Percentiles rank a stretch among this genome's conserved stretches.
Conservation (phyloP, 2,329 filamentous ascomycete species). For the Penicillium sp. region DNA sequence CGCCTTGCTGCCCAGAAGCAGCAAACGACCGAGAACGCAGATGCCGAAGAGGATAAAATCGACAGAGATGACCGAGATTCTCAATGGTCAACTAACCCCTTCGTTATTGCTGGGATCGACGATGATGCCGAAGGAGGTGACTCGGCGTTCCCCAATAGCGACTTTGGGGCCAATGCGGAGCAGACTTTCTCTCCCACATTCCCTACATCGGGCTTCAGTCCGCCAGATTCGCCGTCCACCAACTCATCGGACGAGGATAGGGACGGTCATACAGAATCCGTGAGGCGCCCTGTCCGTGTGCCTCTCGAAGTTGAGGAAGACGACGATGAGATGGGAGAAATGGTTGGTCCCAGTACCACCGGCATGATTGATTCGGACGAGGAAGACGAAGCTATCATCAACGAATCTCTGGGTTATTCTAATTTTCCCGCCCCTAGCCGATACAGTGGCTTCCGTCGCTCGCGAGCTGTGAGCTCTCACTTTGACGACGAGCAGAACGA, state of each 20-base stretch:
- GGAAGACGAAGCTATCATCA: constrained; percentile 53
- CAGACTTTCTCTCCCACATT: constrained; percentile 35
- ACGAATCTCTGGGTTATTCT: constrained; percentile 68
- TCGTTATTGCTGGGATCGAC: constrained; percentile 39
- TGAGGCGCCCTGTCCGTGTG: constrained; percentile 46
- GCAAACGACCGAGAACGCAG: constrained; percentile 49
- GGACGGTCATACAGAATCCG: constrained; percentile 37
- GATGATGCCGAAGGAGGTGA: constrained; percentile 31
- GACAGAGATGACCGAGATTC: constrained; percentile 28
- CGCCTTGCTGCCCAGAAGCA: constrained; percentile 74
- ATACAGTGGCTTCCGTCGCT: constrained; percentile 44
- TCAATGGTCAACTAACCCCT: constrained; percentile 38
- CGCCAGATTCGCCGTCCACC: constrained; percentile 40
- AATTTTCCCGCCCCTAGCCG: constrained; percentile 54
- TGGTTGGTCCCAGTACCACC: constrained; percentile 45
- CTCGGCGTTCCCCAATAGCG: constrained; percentile 32
- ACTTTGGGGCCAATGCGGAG: constrained; percentile 30
- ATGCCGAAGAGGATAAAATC: constrained; percentile 29
- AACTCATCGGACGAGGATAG: constrained; percentile 44
- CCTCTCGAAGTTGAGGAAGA: constrained; percentile 60
- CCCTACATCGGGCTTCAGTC: constrained; percentile 40
- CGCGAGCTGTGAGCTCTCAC: constrained; percentile 31
- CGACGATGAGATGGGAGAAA: constrained; percentile 50
- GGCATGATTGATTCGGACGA: constrained; percentile 53
- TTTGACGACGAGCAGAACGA: constrained; percentile 45